phyloP scores from a whole-genome alignment of 495 filamentous ascomycete species.

The Lasiosphaeris hirsuta region DNA sequence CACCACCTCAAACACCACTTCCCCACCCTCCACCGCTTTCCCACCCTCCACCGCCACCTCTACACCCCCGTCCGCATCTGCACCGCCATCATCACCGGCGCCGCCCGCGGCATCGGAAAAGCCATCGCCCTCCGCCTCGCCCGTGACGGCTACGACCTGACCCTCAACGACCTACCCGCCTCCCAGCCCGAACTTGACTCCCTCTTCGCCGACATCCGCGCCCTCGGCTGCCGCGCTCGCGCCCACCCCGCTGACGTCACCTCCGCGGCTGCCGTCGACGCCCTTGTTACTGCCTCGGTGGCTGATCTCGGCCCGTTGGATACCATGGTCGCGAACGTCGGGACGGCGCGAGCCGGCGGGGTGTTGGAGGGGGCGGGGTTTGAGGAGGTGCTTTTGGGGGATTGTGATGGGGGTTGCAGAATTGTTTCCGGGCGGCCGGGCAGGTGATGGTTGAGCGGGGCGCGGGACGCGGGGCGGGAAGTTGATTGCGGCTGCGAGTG shows the following conservation, averaged over 20 bases:
- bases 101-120: slow-evolving; percentile 53
- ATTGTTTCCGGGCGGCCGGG: slow-evolving; percentile 51
- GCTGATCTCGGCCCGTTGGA: slow-evolving; percentile 50
- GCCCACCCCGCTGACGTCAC: slow-evolving; percentile 52
- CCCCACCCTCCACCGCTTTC: too few relatives aligned
- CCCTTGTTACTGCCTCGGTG: slow-evolving; percentile 32
- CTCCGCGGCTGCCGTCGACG: slow-evolving; percentile 22
- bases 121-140: slow-evolving; percentile 57
- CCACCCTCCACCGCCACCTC: background rate
- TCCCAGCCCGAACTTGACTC: background rate
- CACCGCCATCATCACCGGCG: slow-evolving; percentile 55
- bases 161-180: slow-evolving; percentile 54
- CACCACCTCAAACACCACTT: background rate
- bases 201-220: slow-evolving; percentile 25
- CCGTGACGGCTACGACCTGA: slow-evolving; percentile 55
- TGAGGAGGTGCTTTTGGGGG: slow-evolving; percentile 44
- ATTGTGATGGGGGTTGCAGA: slow-evolving; percentile 55
- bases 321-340: slow-evolving; percentile 58
- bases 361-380: slow-evolving; percentile 49
- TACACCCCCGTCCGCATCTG: background rate
- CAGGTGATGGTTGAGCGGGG: slow-evolving; percentile 51
- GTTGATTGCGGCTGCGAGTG: slow-evolving; percentile 49
- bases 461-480: slow-evolving; percentile 46
- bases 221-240: slow-evolving; percentile 41
- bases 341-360: slow-evolving; percentile 49